Evolutionary conservation across 2,329 filamentous ascomycete species (phyloP).

Genomic region (Aspergillus latus): DNA sequence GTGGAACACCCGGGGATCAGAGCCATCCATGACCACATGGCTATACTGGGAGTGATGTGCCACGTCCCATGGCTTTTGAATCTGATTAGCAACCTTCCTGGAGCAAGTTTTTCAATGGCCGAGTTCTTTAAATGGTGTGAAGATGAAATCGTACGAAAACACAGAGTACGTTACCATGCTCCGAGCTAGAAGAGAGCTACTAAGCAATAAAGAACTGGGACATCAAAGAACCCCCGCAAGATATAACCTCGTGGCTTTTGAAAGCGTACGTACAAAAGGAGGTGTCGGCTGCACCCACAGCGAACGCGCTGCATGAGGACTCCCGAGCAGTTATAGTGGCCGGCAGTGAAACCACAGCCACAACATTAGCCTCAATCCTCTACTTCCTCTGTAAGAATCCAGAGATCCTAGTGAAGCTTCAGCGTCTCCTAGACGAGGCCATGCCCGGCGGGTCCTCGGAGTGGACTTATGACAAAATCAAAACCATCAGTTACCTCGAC

Average conservation of each 20-base stretch:
- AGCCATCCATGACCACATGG: constrained; percentile 19
- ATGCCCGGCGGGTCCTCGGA: constrained; percentile 25
- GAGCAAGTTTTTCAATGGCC: neutral
- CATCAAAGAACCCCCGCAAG: neutral
- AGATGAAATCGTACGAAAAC: neutral
- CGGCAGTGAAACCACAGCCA: constrained; percentile 38
- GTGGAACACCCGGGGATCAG: constrained; percentile 19
- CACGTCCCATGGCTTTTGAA: constrained; percentile 14
- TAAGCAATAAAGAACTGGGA: neutral
- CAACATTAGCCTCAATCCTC: constrained; percentile 30
- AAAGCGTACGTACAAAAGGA: constrained; percentile 5
- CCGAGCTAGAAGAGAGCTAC: too few relatives aligned
- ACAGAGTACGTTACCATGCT: neutral
- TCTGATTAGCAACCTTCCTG: constrained; percentile 4
- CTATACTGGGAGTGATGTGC: constrained; percentile 16
- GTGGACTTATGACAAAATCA: constrained; percentile 72
- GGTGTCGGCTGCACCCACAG: neutral
- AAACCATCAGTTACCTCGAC: constrained; percentile 74
- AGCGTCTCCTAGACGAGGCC: constrained; percentile 28
- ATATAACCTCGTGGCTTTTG: constrained; percentile 1
- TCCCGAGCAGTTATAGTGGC: neutral
- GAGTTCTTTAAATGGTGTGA: constrained; percentile 5
- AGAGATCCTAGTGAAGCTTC: constrained; percentile 30
- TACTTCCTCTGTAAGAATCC: constrained; percentile 38
- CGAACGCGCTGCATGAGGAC: neutral